These are phyloP conservation scores for Fusarium hainanense DNA, from an alignment of 2,329 filamentous ascomycete species.

Conservation along the genomic window DNA sequence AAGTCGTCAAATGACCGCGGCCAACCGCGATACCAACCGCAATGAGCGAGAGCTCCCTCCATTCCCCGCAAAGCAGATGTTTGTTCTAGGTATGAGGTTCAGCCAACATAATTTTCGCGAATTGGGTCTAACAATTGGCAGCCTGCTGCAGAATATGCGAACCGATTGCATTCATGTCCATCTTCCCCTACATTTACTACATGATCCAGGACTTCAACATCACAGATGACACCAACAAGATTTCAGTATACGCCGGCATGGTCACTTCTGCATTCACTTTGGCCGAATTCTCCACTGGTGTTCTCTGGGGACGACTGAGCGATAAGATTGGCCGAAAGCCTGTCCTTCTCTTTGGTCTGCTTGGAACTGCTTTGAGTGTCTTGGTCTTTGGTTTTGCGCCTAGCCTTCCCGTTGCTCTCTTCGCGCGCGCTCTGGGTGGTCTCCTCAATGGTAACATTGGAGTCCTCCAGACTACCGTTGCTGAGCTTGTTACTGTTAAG, in stretches of 20 bases:
- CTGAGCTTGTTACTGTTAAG: conserved; percentile 91
- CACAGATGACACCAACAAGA: conserved; percentile 79
- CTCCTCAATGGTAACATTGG: conserved; percentile 97
- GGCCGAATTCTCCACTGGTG: conserved; percentile 91
- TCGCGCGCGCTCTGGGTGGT: conserved; percentile 89
- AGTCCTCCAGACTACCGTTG: conserved; percentile 93
- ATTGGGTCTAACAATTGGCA: conserved; percentile 51
- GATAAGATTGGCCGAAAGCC: conserved; percentile 94
- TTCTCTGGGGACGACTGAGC: conserved; percentile 93
- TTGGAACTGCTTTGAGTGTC: conserved; percentile 92
- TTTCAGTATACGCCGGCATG: conserved; percentile 93
- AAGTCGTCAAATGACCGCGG: conserved; percentile 40
- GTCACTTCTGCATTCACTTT: conserved; percentile 97
- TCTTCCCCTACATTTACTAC: conserved; percentile 98
- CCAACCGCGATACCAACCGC: conserved; percentile 40
- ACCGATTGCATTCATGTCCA: conserved; percentile 99
- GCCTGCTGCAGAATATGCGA: conserved; percentile 96
- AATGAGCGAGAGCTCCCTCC: conserved; percentile 45
- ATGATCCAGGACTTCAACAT: conserved; percentile 95
- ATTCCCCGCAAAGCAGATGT: conserved; percentile 60
- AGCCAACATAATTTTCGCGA: neutral
- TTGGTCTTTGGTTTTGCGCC: conserved; percentile 90
- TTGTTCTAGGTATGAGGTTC: conserved; percentile 59
- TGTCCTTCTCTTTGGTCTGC: conserved; percentile 87
- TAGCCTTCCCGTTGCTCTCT: conserved; percentile 82